Evolutionary conservation across 2,329 filamentous ascomycete species (phyloP).

Genomic region (Fusarium xyrophilum): DNA sequence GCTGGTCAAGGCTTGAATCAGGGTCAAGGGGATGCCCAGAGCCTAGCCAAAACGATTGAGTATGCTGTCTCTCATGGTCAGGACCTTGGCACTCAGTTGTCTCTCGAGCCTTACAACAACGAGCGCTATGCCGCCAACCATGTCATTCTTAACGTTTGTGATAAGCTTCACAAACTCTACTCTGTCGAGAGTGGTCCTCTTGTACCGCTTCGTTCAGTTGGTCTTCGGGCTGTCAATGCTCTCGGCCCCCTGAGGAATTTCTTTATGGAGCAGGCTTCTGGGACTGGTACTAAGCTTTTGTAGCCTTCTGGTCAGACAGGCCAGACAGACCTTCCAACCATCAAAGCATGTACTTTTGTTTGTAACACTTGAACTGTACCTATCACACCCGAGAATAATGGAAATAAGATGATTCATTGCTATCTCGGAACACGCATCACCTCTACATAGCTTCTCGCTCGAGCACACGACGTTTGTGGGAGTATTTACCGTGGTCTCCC

Average conservation of each 20-base stretch:
- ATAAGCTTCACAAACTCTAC: slow-evolving; percentile 93
- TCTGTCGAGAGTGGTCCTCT: slow-evolving; percentile 80
- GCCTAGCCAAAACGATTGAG: slow-evolving; percentile 75
- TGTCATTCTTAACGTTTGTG: slow-evolving; percentile 77
- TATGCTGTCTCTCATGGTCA: slow-evolving; percentile 82
- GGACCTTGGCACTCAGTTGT: slow-evolving; percentile 81
- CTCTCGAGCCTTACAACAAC: slow-evolving; percentile 79
- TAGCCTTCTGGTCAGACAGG: slow-evolving; percentile 21
- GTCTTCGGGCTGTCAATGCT: slow-evolving; percentile 77
- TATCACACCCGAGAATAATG: slow-evolving; percentile 13
- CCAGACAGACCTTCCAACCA: not conserved
- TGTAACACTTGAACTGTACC: slow-evolving; percentile 30
- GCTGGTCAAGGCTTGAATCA: slow-evolving; percentile 95
- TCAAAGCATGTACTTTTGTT: slow-evolving; percentile 12
- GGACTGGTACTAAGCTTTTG: slow-evolving; percentile 57
- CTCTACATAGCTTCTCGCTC: slow-evolving; percentile 40
- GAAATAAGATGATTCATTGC: slow-evolving; percentile 37
- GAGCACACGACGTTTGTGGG: slow-evolving; percentile 43
- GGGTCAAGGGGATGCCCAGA: slow-evolving; percentile 86
- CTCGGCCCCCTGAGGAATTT: slow-evolving; percentile 80
- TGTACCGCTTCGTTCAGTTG: slow-evolving; percentile 78
- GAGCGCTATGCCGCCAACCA: slow-evolving; percentile 86
- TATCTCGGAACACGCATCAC: slow-evolving; percentile 36
- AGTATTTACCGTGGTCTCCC: slow-evolving; percentile 50
- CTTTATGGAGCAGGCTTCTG: slow-evolving; percentile 78